Evolutionary conservation across 306 rosid species (phyloP).

Genomic region (Prunus davidiana): DNA sequence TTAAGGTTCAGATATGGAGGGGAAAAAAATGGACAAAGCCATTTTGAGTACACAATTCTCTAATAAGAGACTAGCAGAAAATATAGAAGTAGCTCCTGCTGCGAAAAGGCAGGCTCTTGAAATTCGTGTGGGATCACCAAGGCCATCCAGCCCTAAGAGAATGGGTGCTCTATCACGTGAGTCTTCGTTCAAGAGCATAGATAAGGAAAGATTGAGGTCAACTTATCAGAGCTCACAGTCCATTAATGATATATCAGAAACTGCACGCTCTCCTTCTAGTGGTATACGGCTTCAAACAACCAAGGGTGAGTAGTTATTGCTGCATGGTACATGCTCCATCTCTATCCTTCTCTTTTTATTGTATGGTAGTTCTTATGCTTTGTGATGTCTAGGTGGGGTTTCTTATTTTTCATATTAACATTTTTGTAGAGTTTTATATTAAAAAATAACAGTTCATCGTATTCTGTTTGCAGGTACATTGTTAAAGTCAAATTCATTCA

Average conservation of each 20-base stretch:
- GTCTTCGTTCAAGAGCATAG: constrained; percentile 58
- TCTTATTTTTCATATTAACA: background rate
- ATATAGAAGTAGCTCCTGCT: constrained; percentile 46
- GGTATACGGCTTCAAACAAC: constrained; percentile 41
- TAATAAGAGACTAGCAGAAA: constrained; percentile 62
- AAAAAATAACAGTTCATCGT: constrained; percentile 4
- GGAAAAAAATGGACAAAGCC: constrained; percentile 32
- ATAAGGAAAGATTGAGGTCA: constrained; percentile 54
- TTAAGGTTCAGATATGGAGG: constrained; percentile 36
- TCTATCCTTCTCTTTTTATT: background rate
- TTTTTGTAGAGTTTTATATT: background rate
- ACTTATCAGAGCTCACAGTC: constrained; percentile 39
- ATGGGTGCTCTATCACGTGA: constrained; percentile 52
- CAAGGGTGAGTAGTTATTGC: constrained; percentile 42
- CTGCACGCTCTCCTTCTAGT: constrained; percentile 39
- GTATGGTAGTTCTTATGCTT: background rate
- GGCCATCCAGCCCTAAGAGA: constrained; percentile 58
- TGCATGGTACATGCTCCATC: constrained; percentile 1
- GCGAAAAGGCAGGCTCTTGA: constrained; percentile 71
- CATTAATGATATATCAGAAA: constrained; percentile 35
- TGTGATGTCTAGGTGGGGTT: background rate
- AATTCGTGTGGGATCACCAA: constrained; percentile 57
- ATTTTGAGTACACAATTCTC: constrained; percentile 42
- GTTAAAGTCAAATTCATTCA: constrained; percentile 74
- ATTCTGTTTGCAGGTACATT: constrained; percentile 49